These are phyloP conservation scores for Trichoderma atrobrunneum DNA, from an alignment of 2,329 filamentous ascomycete genomes.

Conservation along the genomic window DNA sequence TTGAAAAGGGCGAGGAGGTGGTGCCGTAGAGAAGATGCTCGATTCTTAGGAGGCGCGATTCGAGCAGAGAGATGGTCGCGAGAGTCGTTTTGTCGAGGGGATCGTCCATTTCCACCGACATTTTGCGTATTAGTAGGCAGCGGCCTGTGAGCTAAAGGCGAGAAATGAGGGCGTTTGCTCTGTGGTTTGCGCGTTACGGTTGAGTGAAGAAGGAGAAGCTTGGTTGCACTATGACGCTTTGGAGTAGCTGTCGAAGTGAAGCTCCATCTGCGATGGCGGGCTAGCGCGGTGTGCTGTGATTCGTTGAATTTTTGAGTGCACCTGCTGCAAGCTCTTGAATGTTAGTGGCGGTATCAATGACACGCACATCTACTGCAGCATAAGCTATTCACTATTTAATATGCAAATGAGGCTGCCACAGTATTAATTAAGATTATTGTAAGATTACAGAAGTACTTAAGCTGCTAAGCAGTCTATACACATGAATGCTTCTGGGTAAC, in stretches of 20 bases:
- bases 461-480: background rate
- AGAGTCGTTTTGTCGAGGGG: conserved; percentile 52
- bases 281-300: conserved; percentile 1
- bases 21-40: conserved; percentile 58
- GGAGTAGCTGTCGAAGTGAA: background rate
- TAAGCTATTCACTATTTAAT: background rate
- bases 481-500: background rate
- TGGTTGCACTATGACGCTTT: conserved; percentile 11
- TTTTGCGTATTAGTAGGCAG: background rate
- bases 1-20: conserved; percentile 30
- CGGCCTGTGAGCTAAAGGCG: background rate
- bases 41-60: conserved; percentile 56
- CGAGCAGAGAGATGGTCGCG: conserved; percentile 55
- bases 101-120: conserved; percentile 30
- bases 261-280: background rate
- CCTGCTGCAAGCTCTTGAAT: background rate
- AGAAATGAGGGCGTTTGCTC: background rate
- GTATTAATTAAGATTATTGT: background rate
- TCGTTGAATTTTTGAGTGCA: background rate
- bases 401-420: background rate
- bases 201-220: background rate
- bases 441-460: background rate
- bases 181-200: background rate
- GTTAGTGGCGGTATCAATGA: background rate
- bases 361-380: background rate